phyloP scores from a whole-genome alignment of 352 stramenopile genomes.

The Pythium plurisporium region DNA sequence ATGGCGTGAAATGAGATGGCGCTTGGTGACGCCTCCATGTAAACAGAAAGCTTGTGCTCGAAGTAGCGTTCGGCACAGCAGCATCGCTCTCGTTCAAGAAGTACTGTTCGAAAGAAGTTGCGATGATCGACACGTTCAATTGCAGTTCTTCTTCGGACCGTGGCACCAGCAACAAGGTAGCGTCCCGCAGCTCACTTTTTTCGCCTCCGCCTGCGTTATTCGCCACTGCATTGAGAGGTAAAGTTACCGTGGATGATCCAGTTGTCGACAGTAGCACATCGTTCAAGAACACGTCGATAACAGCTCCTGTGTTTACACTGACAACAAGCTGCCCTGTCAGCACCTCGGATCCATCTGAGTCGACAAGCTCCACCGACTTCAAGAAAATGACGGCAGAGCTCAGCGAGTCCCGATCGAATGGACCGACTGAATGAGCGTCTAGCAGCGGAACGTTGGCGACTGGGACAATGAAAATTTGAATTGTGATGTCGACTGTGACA shows the following conservation, averaged over 20 bases:
- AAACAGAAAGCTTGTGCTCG: background rate
- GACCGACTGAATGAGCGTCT: background rate
- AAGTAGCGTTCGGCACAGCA: background rate
- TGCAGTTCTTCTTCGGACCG: background rate
- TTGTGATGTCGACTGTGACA: conserved; percentile 9
- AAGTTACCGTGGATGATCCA: background rate
- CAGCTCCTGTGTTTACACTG: background rate
- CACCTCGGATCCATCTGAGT: conserved; percentile 11
- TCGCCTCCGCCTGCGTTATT: background rate
- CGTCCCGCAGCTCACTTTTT: background rate
- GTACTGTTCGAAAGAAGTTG: conserved; percentile 4
- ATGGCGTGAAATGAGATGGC: background rate
- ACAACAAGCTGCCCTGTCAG: background rate
- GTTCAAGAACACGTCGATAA: conserved; percentile 7
- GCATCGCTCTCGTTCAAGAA: conserved; percentile 8
- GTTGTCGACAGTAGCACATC: background rate
- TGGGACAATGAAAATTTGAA: conserved; percentile 14
- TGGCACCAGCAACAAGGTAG: conserved; percentile 10
- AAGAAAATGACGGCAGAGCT: background rate
- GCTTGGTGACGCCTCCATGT: background rate
- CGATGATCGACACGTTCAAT: conserved; percentile 8
- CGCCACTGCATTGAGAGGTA: background rate
- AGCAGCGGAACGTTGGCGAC: conserved; percentile 3
- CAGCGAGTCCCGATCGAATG: background rate
- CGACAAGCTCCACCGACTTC: background rate